phyloP scores from a whole-genome alignment of 2,329 filamentous ascomycete genomes.

The Microascus cirrosus region DNA sequence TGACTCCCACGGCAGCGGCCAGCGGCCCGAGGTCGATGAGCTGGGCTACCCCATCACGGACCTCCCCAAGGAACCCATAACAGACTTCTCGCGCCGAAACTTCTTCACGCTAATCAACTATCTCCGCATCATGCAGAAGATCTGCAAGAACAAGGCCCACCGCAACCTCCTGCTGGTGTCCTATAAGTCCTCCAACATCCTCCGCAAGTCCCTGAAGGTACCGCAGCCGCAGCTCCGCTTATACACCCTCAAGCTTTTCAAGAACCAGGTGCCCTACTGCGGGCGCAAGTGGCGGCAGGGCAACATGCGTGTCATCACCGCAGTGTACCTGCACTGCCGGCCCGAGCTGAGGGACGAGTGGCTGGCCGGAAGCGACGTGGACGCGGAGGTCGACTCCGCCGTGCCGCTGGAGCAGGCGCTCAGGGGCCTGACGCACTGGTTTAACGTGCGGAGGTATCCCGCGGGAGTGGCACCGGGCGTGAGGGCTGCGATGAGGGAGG shows the following conservation, averaged over 20 bases:
- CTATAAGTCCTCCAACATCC: conserved; percentile 87
- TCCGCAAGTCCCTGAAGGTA: conserved; percentile 84
- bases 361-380: conserved; percentile 82
- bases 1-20: background rate
- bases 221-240: conserved; percentile 79
- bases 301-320: conserved; percentile 98
- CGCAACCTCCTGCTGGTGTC: conserved; percentile 87
- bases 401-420: conserved; percentile 86
- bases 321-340: conserved; percentile 86
- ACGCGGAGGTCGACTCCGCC: conserved; percentile 87
- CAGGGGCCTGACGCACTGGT: conserved; percentile 85
- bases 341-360: conserved; percentile 92
- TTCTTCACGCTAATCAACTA: conserved; percentile 95
- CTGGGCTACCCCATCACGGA: conserved; percentile 68
- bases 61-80: conserved; percentile 66
- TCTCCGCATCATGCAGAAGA: conserved; percentile 91
- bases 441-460: conserved; percentile 74
- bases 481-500: conserved; percentile 51
- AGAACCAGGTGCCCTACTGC: conserved; percentile 96
- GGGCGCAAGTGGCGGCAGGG: conserved; percentile 95
- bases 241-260: conserved; percentile 96
- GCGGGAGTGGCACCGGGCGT: conserved; percentile 56
- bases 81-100: conserved; percentile 82
- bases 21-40: conserved; percentile 67
- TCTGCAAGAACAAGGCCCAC: conserved; percentile 92